These are phyloP conservation scores for Lepidium didymum DNA, from an alignment of 345 rosid genomes.

Conservation along the genomic window DNA sequence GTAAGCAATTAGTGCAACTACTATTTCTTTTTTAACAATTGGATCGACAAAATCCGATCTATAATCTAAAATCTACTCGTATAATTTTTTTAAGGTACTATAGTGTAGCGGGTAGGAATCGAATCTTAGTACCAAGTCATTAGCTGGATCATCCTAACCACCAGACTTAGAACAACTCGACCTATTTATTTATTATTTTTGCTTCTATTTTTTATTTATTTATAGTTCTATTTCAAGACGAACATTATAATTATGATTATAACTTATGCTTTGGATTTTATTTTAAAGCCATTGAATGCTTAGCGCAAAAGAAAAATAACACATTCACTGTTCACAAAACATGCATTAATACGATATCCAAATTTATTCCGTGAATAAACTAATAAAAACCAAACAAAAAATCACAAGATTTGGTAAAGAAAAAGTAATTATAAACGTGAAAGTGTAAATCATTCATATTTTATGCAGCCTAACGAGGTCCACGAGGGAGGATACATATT, in stretches of 20 bases:
- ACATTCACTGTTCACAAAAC: constrained; percentile 10
- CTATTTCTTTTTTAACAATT: not conserved
- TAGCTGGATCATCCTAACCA: too few relatives aligned
- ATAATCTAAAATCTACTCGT: too few relatives aligned
- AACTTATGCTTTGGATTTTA: constrained; percentile 7
- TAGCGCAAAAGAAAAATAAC: not conserved
- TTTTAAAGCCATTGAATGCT: constrained; percentile 7
- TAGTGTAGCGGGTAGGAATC: too few relatives aligned
- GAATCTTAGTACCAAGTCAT: too few relatives aligned
- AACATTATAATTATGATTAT: constrained; percentile 4
- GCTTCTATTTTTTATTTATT: not conserved
- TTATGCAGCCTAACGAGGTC: constrained; percentile 33
- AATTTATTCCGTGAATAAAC: constrained; percentile 6
- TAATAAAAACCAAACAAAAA: constrained; percentile 6
- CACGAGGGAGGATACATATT: constrained; percentile 29
- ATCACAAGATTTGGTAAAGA: constrained; percentile 10
- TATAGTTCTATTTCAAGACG: constrained; percentile 20
- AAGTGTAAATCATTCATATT: constrained; percentile 18
- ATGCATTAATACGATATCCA: not conserved
- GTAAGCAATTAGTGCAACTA: constrained; percentile 30
- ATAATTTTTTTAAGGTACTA: too few relatives aligned
- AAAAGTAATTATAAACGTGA: constrained; percentile 25
- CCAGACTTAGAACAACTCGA: too few relatives aligned
- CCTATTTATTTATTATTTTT: too few relatives aligned
- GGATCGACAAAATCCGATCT: too few relatives aligned